A percentile compares a stretch with the other conserved stretches of the same genome.
phyloP scores from a whole-genome alignment of 352 stramenopile species.

The Phytopythium boreale region DNA sequence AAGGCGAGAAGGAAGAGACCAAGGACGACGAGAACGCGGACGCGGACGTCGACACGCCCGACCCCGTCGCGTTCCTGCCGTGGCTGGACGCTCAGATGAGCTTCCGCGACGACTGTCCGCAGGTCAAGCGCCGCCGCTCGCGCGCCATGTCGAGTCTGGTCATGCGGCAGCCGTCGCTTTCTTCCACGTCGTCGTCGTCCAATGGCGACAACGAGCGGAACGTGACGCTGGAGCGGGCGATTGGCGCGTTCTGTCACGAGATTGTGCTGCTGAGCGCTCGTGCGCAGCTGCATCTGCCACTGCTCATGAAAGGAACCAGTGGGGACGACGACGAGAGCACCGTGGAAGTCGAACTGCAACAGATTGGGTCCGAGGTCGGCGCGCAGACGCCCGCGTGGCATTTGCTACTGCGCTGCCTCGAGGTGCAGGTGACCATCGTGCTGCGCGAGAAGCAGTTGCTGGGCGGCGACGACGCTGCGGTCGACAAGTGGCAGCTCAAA shows the following conservation, averaged over 20 bases:
- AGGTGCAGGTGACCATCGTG: constrained; percentile 56
- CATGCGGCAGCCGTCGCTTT: constrained; percentile 26
- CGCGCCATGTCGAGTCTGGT: constrained; percentile 37
- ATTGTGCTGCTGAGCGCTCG: constrained; percentile 49
- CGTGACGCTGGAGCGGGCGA: constrained; percentile 30
- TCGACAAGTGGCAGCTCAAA: constrained; percentile 46
- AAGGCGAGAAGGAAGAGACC: constrained; percentile 11
- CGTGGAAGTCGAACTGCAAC: constrained; percentile 51
- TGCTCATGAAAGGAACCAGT: constrained; percentile 39
- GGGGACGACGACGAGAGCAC: constrained; percentile 32
- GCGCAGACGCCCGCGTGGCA: constrained; percentile 49
- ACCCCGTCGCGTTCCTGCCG: constrained; percentile 36
- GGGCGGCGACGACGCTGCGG: constrained; percentile 11
- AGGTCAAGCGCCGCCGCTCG: constrained; percentile 37
- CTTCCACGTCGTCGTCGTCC: constrained; percentile 24
- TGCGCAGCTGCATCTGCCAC: constrained; percentile 42
- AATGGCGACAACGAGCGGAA: constrained; percentile 30
- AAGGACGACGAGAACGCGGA: constrained; percentile 38
- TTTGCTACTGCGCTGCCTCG: constrained; percentile 51
- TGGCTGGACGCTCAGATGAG: constrained; percentile 56
- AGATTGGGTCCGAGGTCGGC: constrained; percentile 36
- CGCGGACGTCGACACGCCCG: constrained; percentile 14
- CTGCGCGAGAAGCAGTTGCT: constrained; percentile 37
- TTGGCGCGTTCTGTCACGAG: constrained; percentile 55
- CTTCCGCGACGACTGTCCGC: constrained; percentile 36